A percentile compares a stretch with the other conserved stretches of the same genome.
phyloP scores from a whole-genome alignment of 495 filamentous ascomycete genomes.

The Friedmanniomyces simplex region DNA sequence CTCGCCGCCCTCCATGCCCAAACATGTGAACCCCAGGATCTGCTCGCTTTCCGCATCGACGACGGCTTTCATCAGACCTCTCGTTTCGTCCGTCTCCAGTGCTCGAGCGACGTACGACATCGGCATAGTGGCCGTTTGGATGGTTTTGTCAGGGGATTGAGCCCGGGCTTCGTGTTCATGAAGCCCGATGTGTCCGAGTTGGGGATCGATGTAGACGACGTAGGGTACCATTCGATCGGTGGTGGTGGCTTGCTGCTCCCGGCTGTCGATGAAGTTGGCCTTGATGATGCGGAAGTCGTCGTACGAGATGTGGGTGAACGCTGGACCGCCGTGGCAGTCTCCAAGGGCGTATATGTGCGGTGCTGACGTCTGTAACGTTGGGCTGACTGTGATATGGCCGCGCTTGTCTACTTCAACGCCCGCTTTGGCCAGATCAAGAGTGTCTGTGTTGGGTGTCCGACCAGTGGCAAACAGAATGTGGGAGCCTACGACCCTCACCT shows the following conservation, averaged over 20 bases:
- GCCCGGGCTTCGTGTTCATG: conserved; percentile 31
- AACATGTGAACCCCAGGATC: conserved; percentile 41
- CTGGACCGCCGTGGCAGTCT: conserved; percentile 42
- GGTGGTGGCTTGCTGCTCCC: conserved; percentile 15
- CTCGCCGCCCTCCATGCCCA: conserved; percentile 45
- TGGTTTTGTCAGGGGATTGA: conserved; percentile 20
- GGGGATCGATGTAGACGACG: conserved; percentile 43
- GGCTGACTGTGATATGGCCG: conserved; percentile 36
- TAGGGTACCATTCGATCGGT: conserved; percentile 34
- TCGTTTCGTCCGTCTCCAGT: conserved; percentile 41
- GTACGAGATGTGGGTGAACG: conserved; percentile 47
- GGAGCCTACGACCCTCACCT: conserved; percentile 25
- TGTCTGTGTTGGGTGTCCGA: conserved; percentile 38
- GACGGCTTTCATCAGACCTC: conserved; percentile 44
- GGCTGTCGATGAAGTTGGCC: conserved; percentile 28
- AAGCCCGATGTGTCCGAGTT: conserved; percentile 41
- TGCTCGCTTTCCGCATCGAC: conserved; percentile 34
- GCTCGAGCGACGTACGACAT: conserved; percentile 42
- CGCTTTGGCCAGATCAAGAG: conserved; percentile 28
- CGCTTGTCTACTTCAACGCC: conserved; percentile 28
- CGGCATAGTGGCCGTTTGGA: conserved; percentile 40
- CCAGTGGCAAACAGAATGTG: conserved; percentile 42
- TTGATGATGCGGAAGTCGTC: conserved; percentile 45
- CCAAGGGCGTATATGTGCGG: conserved; percentile 39
- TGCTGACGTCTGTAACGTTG: conserved; percentile 33